A percentile compares a stretch with the other conserved stretches of the same genome.
Conservation (phyloP, 2,329 filamentous ascomycete species). For the Diaporthe citri region DNA sequence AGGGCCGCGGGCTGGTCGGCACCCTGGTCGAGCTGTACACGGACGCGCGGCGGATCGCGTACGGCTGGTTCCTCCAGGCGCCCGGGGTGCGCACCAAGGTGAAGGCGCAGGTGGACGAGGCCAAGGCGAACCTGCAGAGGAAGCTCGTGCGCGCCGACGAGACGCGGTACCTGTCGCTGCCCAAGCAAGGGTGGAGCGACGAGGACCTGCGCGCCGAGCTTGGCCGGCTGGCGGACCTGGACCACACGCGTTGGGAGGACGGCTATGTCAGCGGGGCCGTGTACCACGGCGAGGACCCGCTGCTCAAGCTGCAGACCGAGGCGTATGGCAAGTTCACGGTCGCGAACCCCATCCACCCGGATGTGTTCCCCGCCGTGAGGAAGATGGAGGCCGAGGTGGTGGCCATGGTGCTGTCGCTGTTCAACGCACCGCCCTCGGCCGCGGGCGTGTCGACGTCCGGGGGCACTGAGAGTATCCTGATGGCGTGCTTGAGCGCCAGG, state of each 20-base stretch:
- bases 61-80: constrained; percentile 86
- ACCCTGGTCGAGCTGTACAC: constrained; percentile 81
- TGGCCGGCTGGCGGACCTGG: constrained; percentile 82
- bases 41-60: constrained; percentile 78
- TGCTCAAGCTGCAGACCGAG: constrained; percentile 88
- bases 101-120: constrained; percentile 84
- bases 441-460: constrained; percentile 93
- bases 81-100: constrained; percentile 91
- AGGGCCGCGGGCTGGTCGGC: constrained; percentile 88
- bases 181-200: constrained; percentile 84
- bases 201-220: constrained; percentile 87
- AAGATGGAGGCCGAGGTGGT: constrained; percentile 99
- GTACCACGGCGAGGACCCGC: constrained; percentile 89
- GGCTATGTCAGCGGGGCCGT: constrained; percentile 94
- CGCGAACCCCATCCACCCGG: constrained; percentile 95
- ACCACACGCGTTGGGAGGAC: constrained; percentile 97
- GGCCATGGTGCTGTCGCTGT: constrained; percentile 91
- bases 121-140: constrained; percentile 82
- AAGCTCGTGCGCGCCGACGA: constrained; percentile 85
- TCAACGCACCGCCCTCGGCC: constrained; percentile 87
- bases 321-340: constrained; percentile 96
- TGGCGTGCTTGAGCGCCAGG: constrained; percentile 91
- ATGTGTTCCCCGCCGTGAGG: constrained; percentile 96
- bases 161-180: constrained; percentile 80
- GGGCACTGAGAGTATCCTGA: constrained; percentile 95